Conservation (phyloP, 768 basidiomycete species). For the Lyophyllum shimeji region DNA sequence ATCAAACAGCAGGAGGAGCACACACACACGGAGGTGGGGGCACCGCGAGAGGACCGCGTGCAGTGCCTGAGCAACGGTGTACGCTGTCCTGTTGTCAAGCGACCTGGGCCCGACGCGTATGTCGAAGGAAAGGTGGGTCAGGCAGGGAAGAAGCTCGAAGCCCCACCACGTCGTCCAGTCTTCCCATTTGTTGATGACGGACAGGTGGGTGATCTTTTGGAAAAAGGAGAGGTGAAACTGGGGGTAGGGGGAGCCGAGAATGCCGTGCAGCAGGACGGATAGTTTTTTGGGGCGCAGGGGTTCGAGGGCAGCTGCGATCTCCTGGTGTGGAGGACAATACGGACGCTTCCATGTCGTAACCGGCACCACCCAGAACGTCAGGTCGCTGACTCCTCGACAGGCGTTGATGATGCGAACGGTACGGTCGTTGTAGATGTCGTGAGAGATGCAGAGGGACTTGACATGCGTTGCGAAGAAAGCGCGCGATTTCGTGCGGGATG, state of each 20-base stretch:
- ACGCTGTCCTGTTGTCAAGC: conserved; percentile 18
- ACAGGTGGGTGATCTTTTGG: conserved; percentile 35
- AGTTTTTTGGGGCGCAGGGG: conserved; percentile 29
- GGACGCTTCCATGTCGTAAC: conserved; percentile 9
- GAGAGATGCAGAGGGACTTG: conserved; percentile 35
- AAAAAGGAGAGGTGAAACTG: conserved; percentile 31
- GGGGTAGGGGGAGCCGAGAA: conserved; percentile 21
- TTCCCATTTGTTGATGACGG: conserved; percentile 40
- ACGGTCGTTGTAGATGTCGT: conserved; percentile 30
- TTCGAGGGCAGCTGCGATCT: conserved; percentile 17
- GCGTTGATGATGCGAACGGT: conserved; percentile 30
- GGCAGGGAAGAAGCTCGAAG: conserved; percentile 25
- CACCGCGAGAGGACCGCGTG: conserved; percentile 23
- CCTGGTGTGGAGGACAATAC: conserved; percentile 11
- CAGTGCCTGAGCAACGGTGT: conserved; percentile 22
- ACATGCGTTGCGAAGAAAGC: conserved; percentile 35
- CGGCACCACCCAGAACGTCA: conserved; percentile 38
- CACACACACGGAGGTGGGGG: conserved; percentile 27
- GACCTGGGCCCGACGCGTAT: conserved; percentile 29
- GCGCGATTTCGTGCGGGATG: conserved; percentile 28
- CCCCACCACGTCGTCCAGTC: conserved; percentile 40
- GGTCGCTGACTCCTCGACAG: conserved; percentile 31
- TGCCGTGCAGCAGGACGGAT: conserved; percentile 29
- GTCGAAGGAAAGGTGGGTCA: conserved; percentile 39
- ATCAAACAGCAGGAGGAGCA: conserved; percentile 35